A percentile compares a stretch with the other conserved stretches of the same genome.
These are phyloP conservation scores for Solanum virginianum DNA, from an alignment of 257 asterid genomes.

Conservation along the genomic window DNA sequence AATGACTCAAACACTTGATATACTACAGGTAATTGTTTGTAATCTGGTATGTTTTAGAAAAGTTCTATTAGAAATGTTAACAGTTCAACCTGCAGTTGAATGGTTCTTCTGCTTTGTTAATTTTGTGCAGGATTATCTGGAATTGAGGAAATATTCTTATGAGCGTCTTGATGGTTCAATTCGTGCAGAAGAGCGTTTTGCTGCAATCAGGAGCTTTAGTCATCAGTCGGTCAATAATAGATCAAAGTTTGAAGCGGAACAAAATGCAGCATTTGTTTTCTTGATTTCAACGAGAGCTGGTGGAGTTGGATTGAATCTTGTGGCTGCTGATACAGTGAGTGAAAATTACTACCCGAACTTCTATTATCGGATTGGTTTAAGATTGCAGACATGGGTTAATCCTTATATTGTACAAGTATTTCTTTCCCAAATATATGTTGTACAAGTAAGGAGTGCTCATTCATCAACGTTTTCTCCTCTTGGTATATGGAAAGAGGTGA, in stretches of 20 bases:
- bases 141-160: constrained; percentile 67
- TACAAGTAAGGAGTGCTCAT: not conserved
- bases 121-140: constrained; percentile 66
- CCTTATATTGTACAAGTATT: not conserved
- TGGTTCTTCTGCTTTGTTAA: not conserved
- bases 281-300: constrained; percentile 98
- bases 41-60: not conserved
- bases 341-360: not conserved
- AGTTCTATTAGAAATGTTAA: not conserved
- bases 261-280: constrained; percentile 52
- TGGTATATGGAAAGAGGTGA: not conserved
- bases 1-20: constrained; percentile 93
- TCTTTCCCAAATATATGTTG: not conserved
- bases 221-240: constrained; percentile 16
- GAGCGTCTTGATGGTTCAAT: constrained; percentile 98
- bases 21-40: constrained; percentile 53
- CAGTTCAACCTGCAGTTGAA: not conserved
- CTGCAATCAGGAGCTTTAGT: constrained; percentile 90
- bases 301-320: constrained; percentile 93
- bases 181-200: constrained; percentile 95
- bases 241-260: constrained; percentile 15
- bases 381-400: not conserved
- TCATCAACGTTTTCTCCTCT: not conserved
- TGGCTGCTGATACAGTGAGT: constrained; percentile 94
- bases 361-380: not conserved